Conservation (phyloP, 2,329 filamentous ascomycete genomes). For the Colletotrichum sp. region DNA sequence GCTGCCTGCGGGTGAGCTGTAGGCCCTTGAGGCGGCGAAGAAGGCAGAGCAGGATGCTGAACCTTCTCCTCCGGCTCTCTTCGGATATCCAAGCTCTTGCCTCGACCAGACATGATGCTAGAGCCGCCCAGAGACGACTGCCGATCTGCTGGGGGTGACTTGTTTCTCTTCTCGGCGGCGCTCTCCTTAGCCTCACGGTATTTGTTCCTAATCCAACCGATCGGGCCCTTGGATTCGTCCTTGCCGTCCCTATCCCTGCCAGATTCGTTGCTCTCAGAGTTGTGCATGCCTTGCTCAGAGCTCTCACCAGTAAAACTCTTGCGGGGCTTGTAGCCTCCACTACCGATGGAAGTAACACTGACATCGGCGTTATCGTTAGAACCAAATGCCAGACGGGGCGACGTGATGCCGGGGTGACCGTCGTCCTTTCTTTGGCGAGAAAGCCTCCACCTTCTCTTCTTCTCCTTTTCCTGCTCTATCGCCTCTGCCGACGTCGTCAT, state of each 20-base stretch:
- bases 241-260: conserved; percentile 41
- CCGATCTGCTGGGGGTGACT: conserved; percentile 56
- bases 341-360: conserved; percentile 73
- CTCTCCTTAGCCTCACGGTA: conserved; percentile 65
- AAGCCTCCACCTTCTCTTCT: conserved; percentile 75
- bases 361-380: conserved; percentile 67
- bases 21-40: background rate
- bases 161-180: conserved; percentile 58
- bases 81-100: conserved; percentile 45
- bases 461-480: conserved; percentile 66
- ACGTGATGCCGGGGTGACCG: conserved; percentile 44
- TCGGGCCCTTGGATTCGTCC: conserved; percentile 56
- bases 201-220: conserved; percentile 65
- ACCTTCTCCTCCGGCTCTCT: conserved; percentile 36
- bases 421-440: conserved; percentile 69
- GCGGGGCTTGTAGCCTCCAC: conserved; percentile 53
- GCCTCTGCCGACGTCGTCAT: conserved; percentile 28
- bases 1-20: background rate
- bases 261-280: conserved; percentile 43
- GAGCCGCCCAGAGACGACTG: conserved; percentile 29
- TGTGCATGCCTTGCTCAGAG: conserved; percentile 47
- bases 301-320: conserved; percentile 59
- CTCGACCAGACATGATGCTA: conserved; percentile 33
- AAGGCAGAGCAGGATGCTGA: background rate
- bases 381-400: conserved; percentile 56